Base-by-base conservation (phyloP, 257 asterid genomes). In the Haberlea rhodopensis region DNA sequence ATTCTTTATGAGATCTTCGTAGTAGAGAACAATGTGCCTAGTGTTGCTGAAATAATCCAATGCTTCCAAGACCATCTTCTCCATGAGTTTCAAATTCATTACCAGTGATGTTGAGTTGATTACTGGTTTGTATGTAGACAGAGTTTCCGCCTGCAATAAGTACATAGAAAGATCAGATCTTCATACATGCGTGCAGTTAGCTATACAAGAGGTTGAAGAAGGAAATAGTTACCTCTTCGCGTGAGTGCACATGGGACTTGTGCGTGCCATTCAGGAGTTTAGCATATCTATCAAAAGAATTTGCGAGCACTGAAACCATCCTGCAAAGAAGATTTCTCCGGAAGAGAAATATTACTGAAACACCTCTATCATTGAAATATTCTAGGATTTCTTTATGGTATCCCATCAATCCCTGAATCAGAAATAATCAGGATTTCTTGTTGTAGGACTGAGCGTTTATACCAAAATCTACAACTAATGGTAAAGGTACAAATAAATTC, bases 1-100 rank as follows among this genome's bases (percentile, higher is more conserved):
- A 71, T 94, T 84, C 63, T 80, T 86, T 60, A 94, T 66, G 49
- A 94, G 83, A 71, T 94, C 96, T 78, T 94, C 99, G 3, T 94
- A 94, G 75, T 81, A 90, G 56, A 94, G 75, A 79, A 87, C 53
- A 18, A 87, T 75, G 76, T 85, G 91, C 57, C 96, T 75, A 31
- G 95, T 84, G 78, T 71, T 80, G 67, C 76, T 81, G 79, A 90
- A 90, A 77, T 72, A 72, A 29, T 84, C 87, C 65, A 90, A 52
- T 2, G 87, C 82, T 65, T 83, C 82, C 53, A 28, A 68, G 55
- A 76, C 84, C 23, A 70, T 71, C 73, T 71, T 82, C 63, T 87
- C 99, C 90, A 82, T 86, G 65, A 74, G 71, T 77, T 76, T 81
- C 43, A 90, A 78, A 62, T 90, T 89, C 59, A 40, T 53, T 58